Evolutionary conservation across 768 basidiomycete genomes (phyloP).

Genomic region (Lactarius quietus): DNA sequence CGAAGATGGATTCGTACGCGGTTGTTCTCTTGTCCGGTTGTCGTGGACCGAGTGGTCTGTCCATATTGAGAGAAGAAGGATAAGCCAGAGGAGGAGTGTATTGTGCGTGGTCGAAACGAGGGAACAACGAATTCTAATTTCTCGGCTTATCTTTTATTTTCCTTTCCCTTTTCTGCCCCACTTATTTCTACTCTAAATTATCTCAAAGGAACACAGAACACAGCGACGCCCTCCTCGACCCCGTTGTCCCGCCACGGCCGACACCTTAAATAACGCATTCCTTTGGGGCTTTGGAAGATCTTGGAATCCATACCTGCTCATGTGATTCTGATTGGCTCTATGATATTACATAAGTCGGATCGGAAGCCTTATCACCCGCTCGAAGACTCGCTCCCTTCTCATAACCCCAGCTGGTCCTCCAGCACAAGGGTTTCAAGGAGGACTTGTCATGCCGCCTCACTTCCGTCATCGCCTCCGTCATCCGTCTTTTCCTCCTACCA

Average conservation of each 20-base stretch:
- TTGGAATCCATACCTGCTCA: background rate
- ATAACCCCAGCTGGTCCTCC: background rate
- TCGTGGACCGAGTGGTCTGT: constrained; percentile 57
- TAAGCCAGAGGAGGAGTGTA: too few species aligned
- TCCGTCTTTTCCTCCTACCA: background rate
- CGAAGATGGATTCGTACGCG: constrained; percentile 87
- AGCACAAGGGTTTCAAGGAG: background rate
- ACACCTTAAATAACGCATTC: background rate
- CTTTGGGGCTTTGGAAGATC: background rate
- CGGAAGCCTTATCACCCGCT: background rate
- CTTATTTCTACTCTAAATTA: background rate
- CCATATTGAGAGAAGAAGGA: constrained; percentile 38
- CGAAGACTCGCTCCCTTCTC: background rate
- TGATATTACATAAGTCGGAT: background rate
- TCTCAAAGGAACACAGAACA: background rate
- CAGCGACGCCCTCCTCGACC: background rate
- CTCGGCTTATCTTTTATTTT: background rate
- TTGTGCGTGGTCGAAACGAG: constrained; percentile 11
- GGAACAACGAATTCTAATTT: background rate
- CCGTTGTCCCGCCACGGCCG: too few species aligned
- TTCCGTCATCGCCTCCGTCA: background rate
- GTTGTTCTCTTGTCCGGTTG: constrained; percentile 68
- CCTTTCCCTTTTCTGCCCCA: background rate
- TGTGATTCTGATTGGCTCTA: background rate
- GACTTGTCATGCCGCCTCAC: background rate